phyloP scores from a whole-genome alignment of 768 basidiomycete genomes.

The Fomitopsis serialis region DNA sequence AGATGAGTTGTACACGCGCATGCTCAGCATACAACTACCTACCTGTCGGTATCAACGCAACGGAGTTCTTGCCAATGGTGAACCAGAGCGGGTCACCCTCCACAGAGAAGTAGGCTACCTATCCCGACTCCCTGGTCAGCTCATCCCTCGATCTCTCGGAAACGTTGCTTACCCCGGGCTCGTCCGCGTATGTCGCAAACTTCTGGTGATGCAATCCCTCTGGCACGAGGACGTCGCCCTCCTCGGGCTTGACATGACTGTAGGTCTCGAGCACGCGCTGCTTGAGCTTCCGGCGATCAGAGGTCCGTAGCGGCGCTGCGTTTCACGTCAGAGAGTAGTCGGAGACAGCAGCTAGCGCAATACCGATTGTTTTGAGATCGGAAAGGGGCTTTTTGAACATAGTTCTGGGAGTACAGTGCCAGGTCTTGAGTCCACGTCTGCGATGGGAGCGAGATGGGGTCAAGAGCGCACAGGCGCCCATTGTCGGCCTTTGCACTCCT shows the following conservation, averaged over 20 bases:
- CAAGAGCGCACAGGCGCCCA: too few relatives aligned
- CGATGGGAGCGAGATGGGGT: too few relatives aligned
- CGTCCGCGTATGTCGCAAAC: constrained; percentile 57
- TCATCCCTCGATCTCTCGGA: not conserved
- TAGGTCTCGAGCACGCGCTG: constrained; percentile 50
- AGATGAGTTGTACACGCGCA: not conserved
- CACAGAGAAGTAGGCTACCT: constrained; percentile 61
- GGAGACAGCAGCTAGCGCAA: not conserved
- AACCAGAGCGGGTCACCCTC: constrained; percentile 80
- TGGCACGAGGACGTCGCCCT: constrained; percentile 66
- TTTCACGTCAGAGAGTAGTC: not conserved
- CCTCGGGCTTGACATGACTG: constrained; percentile 40
- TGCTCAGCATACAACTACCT: not conserved
- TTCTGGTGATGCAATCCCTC: constrained; percentile 67
- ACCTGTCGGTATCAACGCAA: constrained; percentile 71
- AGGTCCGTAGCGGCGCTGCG: constrained; percentile 60
- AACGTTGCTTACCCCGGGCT: constrained; percentile 48
- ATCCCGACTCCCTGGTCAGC: not conserved
- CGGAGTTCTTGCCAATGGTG: constrained; percentile 58
- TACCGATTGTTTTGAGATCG: constrained; percentile 63
- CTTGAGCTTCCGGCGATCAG: constrained; percentile 68
- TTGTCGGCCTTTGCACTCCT: too few relatives aligned
- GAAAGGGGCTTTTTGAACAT: constrained; percentile 82
- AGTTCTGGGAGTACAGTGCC: not conserved
- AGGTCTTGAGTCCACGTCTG: too few relatives aligned